Conservation (phyloP, 2,329 filamentous ascomycete species). For the Nemania abortiva region DNA sequence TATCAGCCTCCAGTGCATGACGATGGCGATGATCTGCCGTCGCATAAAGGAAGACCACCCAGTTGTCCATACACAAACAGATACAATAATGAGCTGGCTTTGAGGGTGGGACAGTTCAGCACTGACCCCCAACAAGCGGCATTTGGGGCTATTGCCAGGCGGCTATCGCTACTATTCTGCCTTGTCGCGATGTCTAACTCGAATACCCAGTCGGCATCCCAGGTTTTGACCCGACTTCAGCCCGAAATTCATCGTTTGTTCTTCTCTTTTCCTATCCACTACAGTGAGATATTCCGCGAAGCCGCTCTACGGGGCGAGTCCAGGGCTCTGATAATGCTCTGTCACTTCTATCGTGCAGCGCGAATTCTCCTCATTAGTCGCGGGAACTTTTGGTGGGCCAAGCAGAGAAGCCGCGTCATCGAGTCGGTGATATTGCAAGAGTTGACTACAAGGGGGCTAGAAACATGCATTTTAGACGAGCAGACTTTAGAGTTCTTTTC, state of each 20-base stretch:
- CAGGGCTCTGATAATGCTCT: constrained; percentile 22
- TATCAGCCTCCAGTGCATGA: not conserved
- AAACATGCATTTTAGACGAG: constrained; percentile 4
- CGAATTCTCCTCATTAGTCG: constrained; percentile 20
- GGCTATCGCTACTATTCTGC: constrained; percentile 29
- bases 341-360: constrained; percentile 30
- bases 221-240: constrained; percentile 3
- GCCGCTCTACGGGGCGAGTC: constrained; percentile 20
- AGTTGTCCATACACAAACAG: not conserved
- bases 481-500: not conserved
- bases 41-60: not conserved
- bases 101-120: not conserved
- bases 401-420: constrained; percentile 24
- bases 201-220: not conserved
- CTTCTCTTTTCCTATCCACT: constrained; percentile 32
- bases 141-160: constrained; percentile 14
- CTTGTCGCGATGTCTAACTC: constrained; percentile 16
- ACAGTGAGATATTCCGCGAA: constrained; percentile 22
- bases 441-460: constrained; percentile 16
- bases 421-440: constrained; percentile 25
- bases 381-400: constrained; percentile 29
- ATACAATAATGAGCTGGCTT: not conserved
- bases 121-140: not conserved
- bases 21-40: not conserved
- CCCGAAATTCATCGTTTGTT: constrained; percentile 21